Evolutionary conservation across 768 basidiomycete genomes (phyloP).

Genomic region (Pulveroboletus ravenelii): DNA sequence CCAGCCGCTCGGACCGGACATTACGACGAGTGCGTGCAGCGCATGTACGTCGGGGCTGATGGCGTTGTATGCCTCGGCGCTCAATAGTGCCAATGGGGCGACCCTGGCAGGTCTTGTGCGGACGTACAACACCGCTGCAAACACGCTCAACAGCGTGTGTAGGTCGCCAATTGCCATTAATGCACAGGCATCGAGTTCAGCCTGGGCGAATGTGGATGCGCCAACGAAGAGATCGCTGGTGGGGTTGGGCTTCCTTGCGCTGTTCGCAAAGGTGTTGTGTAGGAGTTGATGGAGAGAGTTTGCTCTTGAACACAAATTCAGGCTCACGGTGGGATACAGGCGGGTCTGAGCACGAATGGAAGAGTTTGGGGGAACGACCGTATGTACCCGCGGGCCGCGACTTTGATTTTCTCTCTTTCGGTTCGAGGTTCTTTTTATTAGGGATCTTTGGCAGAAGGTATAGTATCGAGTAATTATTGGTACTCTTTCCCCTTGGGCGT

Average conservation of each 20-base stretch:
- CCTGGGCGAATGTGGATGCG: conserved; percentile 2
- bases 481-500: neutral
- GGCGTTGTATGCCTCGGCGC: conserved; percentile 45
- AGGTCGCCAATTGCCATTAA: conserved; percentile 44
- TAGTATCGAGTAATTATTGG: neutral
- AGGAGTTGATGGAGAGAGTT: conserved; percentile 7
- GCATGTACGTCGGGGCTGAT: conserved; percentile 59
- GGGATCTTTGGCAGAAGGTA: neutral
- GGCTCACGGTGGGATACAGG: neutral
- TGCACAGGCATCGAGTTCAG: conserved; percentile 9
- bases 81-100: conserved; percentile 33
- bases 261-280: conserved; percentile 8
- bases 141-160: conserved; percentile 43
- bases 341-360: neutral
- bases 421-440: neutral
- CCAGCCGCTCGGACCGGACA: conserved; percentile 41
- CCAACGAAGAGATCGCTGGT: conserved; percentile 4
- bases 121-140: conserved; percentile 49
- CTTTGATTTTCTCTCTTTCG: neutral
- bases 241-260: conserved; percentile 10
- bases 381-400: neutral
- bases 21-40: conserved; percentile 53
- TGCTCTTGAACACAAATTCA: neutral
- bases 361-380: neutral
- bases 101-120: conserved; percentile 36